Evolutionary conservation across 257 asterid species (phyloP).

Genomic region (Leptodermis oblonga): DNA sequence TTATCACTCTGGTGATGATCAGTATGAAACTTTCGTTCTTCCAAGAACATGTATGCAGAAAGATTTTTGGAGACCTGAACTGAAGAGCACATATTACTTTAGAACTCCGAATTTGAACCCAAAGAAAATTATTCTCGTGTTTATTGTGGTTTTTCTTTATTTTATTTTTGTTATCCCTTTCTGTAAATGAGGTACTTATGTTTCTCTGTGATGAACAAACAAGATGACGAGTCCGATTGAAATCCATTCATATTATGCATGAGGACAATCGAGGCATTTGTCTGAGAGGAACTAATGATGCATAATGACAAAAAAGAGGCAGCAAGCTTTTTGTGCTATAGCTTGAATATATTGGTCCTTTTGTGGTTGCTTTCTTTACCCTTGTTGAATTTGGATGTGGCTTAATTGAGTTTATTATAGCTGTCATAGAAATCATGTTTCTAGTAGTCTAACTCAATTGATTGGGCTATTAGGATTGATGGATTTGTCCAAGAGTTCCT

Average conservation of each 20-base stretch:
- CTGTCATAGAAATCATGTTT: background rate
- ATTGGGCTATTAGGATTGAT: conserved; percentile 8
- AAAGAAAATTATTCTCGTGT: background rate
- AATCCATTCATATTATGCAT: too few relatives aligned
- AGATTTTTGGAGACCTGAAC: conserved; percentile 17
- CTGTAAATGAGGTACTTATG: background rate
- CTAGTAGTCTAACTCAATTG: background rate
- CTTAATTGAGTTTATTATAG: background rate
- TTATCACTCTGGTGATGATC: conserved; percentile 14
- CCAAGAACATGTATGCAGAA: background rate
- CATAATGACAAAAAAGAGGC: background rate
- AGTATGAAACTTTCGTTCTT: conserved; percentile 4
- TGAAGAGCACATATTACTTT: background rate
- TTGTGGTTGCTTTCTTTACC: background rate
- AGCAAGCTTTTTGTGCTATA: background rate
- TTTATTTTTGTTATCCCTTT: background rate
- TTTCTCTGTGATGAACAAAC: conserved; percentile 21
- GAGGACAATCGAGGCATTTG: too few relatives aligned
- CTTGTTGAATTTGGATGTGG: background rate
- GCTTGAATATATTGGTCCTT: background rate
- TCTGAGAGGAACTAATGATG: too few relatives aligned
- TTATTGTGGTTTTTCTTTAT: background rate
- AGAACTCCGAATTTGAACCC: background rate
- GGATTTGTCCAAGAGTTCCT: background rate
- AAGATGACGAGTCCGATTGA: too few relatives aligned